Conservation (phyloP, 23 red algal genomes). For the Agarophyton chilense region DNA sequence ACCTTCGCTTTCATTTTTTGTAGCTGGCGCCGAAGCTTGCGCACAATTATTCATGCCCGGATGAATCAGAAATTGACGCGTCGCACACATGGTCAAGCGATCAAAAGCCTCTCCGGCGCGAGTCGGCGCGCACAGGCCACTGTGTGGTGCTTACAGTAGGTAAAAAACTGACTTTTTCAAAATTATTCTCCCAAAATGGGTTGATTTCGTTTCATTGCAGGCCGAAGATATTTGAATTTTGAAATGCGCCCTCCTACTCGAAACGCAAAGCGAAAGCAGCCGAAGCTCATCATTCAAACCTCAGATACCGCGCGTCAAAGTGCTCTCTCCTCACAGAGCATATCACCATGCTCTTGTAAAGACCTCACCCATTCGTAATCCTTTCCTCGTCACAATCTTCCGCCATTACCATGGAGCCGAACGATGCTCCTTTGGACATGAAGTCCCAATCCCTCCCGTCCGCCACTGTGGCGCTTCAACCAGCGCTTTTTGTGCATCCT, state of each 20-base stretch:
- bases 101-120: too few species aligned
- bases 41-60: too few species aligned
- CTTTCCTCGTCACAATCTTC: slow-evolving; percentile 16
- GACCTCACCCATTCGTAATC: neutral
- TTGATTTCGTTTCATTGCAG: neutral
- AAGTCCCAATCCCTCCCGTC: neutral
- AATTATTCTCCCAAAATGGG: too few species aligned
- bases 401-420: slow-evolving; percentile 20
- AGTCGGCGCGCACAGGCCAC: too few species aligned
- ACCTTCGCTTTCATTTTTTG: too few species aligned
- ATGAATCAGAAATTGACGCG: too few species aligned
- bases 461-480: neutral
- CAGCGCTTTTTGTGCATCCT: neutral
- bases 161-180: too few species aligned
- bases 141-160: too few species aligned
- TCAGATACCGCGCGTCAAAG: neutral
- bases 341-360: neutral
- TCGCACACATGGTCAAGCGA: too few species aligned
- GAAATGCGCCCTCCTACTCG: neutral
- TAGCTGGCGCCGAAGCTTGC: too few species aligned
- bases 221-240: slow-evolving; percentile 6
- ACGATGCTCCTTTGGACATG: slow-evolving; percentile 1
- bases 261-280: neutral
- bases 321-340: neutral
- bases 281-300: neutral